These are phyloP conservation scores for Hymenoscyphus infarciens DNA, from an alignment of 2,329 filamentous ascomycete species.

Conservation along the genomic window DNA sequence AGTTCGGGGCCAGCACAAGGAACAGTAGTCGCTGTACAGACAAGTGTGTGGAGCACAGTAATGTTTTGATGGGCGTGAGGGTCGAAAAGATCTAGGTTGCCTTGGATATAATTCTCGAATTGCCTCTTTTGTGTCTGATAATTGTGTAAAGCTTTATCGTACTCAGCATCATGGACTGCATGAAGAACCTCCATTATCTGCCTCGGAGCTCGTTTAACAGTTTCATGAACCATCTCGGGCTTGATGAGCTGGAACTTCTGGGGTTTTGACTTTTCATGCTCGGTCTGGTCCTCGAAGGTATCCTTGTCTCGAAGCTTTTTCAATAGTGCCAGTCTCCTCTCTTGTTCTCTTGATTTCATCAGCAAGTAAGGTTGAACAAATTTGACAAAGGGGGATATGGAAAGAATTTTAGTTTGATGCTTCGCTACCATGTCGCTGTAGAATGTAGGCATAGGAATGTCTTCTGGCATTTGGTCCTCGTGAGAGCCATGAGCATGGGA, in stretches of 20 bases:
- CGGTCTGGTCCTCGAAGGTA: constrained; percentile 50
- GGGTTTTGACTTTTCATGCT: constrained; percentile 59
- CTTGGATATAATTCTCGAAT: constrained; percentile 93
- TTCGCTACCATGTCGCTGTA: constrained; percentile 95
- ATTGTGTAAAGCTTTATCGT: constrained; percentile 89
- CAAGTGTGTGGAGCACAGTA: constrained; percentile 86
- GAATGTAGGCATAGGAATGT: constrained; percentile 82
- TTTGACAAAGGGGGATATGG: constrained; percentile 92
- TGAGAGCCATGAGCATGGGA: constrained; percentile 39
- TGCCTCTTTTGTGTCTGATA: constrained; percentile 93
- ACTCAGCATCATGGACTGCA: constrained; percentile 93
- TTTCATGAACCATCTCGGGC: constrained; percentile 89
- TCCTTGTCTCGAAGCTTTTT: constrained; percentile 79
- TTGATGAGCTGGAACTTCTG: constrained; percentile 87
- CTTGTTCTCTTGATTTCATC: constrained; percentile 87
- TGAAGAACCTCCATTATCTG: constrained; percentile 92
- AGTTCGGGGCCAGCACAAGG: constrained; percentile 88
- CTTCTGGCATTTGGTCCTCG: constrained; percentile 64
- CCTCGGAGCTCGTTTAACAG: constrained; percentile 72
- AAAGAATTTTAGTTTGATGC: constrained; percentile 88
- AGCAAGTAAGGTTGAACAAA: constrained; percentile 92
- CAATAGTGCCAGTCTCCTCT: constrained; percentile 76
- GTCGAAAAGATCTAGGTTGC: constrained; percentile 85
- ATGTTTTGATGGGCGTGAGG: constrained; percentile 96
- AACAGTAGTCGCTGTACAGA: constrained; percentile 89